phyloP scores from a whole-genome alignment of 306 rosid genomes.

The Vachellia pachyceras region DNA sequence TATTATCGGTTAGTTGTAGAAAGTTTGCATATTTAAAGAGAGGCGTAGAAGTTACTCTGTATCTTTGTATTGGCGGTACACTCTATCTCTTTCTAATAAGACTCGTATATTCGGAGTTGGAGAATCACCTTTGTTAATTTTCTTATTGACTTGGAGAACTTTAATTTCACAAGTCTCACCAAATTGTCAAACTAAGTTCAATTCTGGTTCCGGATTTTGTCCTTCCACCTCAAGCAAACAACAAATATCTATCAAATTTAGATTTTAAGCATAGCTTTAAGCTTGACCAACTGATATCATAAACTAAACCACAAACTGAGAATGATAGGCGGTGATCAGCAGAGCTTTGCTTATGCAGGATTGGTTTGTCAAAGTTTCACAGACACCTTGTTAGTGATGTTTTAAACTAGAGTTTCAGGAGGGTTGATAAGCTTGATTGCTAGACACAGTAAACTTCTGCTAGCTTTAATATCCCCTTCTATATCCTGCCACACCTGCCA shows the following conservation, averaged over 20 bases:
- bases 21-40: background rate
- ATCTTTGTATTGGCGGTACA: background rate
- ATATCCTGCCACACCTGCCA: background rate
- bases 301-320: background rate
- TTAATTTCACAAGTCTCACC: background rate
- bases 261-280: background rate
- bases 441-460: background rate
- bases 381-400: background rate
- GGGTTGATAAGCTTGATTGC: background rate
- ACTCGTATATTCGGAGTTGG: no score
- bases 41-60: slow-evolving; percentile 5
- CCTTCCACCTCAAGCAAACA: background rate
- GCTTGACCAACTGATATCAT: background rate
- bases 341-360: background rate
- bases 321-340: background rate
- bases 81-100: no score
- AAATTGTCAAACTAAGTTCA: background rate
- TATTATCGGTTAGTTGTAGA: background rate
- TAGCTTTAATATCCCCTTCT: background rate
- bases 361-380: background rate
- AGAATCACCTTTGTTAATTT: background rate
- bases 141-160: background rate
- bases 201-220: no score
- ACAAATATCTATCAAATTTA: background rate
- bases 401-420: background rate